Evolutionary conservation across 768 basidiomycete species (phyloP).

Genomic region (Lepiota venenata): DNA sequence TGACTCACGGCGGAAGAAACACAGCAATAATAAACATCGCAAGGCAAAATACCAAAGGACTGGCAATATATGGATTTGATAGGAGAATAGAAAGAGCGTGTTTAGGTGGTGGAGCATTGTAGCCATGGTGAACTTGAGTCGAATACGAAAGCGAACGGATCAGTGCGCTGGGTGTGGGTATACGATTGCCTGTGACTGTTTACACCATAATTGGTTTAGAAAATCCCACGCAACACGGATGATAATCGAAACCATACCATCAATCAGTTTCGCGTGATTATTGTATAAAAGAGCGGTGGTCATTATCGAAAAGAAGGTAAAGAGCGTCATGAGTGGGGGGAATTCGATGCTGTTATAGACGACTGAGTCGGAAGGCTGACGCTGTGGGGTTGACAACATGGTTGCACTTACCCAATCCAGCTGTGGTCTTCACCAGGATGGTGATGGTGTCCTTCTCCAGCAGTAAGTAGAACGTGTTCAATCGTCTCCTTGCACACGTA

Average conservation of each 20-base stretch:
- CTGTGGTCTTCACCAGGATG: constrained; percentile 52
- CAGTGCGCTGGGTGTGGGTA: constrained; percentile 50
- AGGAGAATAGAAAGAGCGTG: constrained; percentile 38
- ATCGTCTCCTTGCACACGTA: constrained; percentile 98
- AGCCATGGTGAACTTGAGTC: constrained; percentile 21
- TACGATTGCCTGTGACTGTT: constrained; percentile 62
- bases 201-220: background rate
- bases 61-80: constrained; percentile 72
- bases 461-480: constrained; percentile 83
- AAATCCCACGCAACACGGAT: too few species aligned
- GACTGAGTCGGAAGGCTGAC: background rate
- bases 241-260: constrained; percentile 40
- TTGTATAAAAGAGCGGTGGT: constrained; percentile 54
- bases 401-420: constrained; percentile 33
- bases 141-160: constrained; percentile 42
- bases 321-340: constrained; percentile 52
- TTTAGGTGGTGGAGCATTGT: constrained; percentile 29
- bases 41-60: constrained; percentile 56
- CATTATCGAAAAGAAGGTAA: constrained; percentile 55
- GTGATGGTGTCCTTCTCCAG: constrained; percentile 65
- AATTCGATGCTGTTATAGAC: constrained; percentile 56
- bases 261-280: constrained; percentile 64
- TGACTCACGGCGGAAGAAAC: constrained; percentile 56
- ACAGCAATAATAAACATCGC: constrained; percentile 52
- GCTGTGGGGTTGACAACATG: background rate